phyloP scores from a whole-genome alignment of 441 rosid species.

The Capsella rubella region DNA sequence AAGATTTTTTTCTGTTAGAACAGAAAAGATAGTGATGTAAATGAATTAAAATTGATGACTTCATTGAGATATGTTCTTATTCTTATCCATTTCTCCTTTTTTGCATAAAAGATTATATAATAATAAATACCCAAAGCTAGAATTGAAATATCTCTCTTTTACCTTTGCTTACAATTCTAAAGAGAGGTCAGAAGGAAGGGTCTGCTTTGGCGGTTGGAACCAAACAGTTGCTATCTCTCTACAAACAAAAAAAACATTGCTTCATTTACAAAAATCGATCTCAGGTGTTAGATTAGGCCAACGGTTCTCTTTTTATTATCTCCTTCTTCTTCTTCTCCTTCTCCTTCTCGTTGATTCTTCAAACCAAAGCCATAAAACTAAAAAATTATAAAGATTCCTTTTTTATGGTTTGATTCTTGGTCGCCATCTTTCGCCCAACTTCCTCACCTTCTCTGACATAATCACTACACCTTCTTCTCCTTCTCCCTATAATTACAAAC shows the following conservation, averaged over 20 bases:
- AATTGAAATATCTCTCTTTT: conserved; percentile 21
- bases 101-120: background rate
- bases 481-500: conserved; percentile 9
- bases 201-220: conserved; percentile 49
- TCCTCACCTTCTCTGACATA: conserved; percentile 48
- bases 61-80: conserved; percentile 34
- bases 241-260: conserved; percentile 34
- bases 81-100: conserved; percentile 44
- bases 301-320: conserved; percentile 51
- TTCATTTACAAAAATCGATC: conserved; percentile 46
- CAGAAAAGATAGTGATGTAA: conserved; percentile 7
- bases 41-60: conserved; percentile 39
- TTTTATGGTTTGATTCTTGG: conserved; percentile 75
- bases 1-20: conserved; percentile 15
- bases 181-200: conserved; percentile 13
- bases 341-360: conserved; percentile 48
- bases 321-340: conserved; percentile 17
- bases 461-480: conserved; percentile 51
- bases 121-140: background rate
- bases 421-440: conserved; percentile 91
- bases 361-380: conserved; percentile 55
- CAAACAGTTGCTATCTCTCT: conserved; percentile 50
- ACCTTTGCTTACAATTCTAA: conserved; percentile 7
- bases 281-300: conserved; percentile 72
- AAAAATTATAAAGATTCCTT: conserved; percentile 12